Evolutionary conservation across 352 stramenopile genomes (phyloP).

Genomic region (Blastocystis sp.): DNA sequence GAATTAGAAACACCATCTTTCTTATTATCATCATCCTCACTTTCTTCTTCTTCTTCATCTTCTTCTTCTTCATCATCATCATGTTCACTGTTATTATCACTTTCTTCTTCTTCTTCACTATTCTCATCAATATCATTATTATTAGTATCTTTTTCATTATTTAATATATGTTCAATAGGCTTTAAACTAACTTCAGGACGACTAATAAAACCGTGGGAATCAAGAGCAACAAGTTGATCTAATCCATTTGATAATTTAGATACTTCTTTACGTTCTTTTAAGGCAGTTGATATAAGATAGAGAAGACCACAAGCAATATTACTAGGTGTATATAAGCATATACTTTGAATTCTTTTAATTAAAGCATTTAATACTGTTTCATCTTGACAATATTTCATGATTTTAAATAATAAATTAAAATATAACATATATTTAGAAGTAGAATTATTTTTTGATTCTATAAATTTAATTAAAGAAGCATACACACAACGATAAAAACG

Average conservation of each 20-base stretch:
- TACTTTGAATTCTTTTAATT: slow-evolving; percentile 58
- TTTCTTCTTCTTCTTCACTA: background rate
- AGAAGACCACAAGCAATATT: slow-evolving; percentile 57
- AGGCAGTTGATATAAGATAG: slow-evolving; percentile 57
- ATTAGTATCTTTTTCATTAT: background rate
- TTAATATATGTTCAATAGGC: background rate
- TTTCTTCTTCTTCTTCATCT: background rate
- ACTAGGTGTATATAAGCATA: slow-evolving; percentile 54
- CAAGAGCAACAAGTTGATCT: no score
- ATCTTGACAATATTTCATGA: slow-evolving; percentile 59
- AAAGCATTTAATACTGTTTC: slow-evolving; percentile 51
- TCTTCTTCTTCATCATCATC: background rate
- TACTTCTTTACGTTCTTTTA: slow-evolving; percentile 43
- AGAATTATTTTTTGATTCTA: slow-evolving; percentile 56
- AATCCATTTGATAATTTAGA: no score
- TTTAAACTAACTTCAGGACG: no score
- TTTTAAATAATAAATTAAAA: slow-evolving; percentile 59
- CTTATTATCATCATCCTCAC: slow-evolving; percentile 11
- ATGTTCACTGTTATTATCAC: background rate
- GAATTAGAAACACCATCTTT: slow-evolving; percentile 20
- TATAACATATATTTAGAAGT: no score
- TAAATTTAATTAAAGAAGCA: slow-evolving; percentile 57
- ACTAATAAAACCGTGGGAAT: no score
- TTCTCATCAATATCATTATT: slow-evolving; percentile 2
- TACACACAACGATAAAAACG: slow-evolving; percentile 66